Conservation (phyloP, 768 basidiomycete species). For the Phanerochaete sordida region DNA sequence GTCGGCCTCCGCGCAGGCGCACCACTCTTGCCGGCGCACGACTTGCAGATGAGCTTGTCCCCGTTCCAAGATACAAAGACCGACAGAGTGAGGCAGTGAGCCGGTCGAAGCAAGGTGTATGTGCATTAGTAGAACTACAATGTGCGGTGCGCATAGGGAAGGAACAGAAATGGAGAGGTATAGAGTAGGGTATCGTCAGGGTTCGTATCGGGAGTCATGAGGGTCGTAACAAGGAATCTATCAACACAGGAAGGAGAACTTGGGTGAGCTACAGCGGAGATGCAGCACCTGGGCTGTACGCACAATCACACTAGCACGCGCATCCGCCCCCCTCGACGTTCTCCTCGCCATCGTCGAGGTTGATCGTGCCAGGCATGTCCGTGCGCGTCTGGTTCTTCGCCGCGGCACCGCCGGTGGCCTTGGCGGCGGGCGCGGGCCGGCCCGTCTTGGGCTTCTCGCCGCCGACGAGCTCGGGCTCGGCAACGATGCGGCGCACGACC, state of each 20-base stretch:
- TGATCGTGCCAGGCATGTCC: conserved; percentile 42
- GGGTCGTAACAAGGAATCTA: not conserved
- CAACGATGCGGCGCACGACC: conserved; percentile 78
- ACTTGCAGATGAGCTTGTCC: too few relatives aligned
- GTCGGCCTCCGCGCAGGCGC: too few relatives aligned
- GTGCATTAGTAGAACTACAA: not conserved
- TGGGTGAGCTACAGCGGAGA: not conserved
- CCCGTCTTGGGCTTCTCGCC: conserved; percentile 22
- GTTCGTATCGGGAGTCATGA: not conserved
- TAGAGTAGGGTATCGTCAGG: not conserved
- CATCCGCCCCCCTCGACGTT: conserved; percentile 28
- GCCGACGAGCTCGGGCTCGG: conserved; percentile 81
- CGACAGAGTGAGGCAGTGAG: too few relatives aligned
- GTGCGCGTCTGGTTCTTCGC: conserved; percentile 14
- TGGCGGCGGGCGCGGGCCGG: not conserved
- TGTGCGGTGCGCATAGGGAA: not conserved
- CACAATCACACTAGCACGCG: conserved; percentile 23
- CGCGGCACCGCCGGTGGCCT: conserved; percentile 5
- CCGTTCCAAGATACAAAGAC: too few relatives aligned
- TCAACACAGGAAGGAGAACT: too few relatives aligned
- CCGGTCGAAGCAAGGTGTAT: too few relatives aligned
- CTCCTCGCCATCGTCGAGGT: conserved; percentile 22
- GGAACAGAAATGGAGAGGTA: not conserved
- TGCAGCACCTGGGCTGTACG: not conserved
- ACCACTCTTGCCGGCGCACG: too few relatives aligned